Base-by-base conservation (phyloP, 208 protist genomes). In the Trichomonas tenax region DNA sequence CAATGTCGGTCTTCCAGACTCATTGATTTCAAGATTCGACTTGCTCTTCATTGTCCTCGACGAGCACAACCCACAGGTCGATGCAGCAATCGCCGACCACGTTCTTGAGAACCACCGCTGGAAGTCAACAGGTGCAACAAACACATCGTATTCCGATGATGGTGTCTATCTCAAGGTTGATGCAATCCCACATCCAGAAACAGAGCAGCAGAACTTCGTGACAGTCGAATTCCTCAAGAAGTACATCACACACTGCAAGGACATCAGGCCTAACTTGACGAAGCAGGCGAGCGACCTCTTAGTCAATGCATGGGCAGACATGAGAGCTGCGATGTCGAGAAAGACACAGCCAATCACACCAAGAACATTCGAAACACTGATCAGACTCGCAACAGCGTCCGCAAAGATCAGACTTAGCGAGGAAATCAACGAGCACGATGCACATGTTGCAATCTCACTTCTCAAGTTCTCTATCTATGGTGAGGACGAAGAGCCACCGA, bases 11-110 rank as follows among this genome's bases (percentile, higher is more conserved):
- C 14, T 97, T 41, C 96, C 96, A 38, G 95, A 96, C 63, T 81
- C 93, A 36, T 23, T 96, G 6, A 15, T 96, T 4, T 96, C 93
- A 44, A 98, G 99, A 98, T 99, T 99, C 96, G 99, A 99, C 97
- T 97, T 99, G 0, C 98, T 99, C 45, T 99, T 99, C 97, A 99
- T 99, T 96, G 98, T 99, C 1, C 97, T 99, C 9, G 99, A 99
- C 97, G 97, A 98, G 48, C 97, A 98, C 49, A 98, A 98, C 82
- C 97, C 98, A 0, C 97, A 98, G 96, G 97, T 98, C 95, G 99
- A 99, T 96, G 97, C 98, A 17, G 97, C 96, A 45, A 99, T 99
- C 31, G 98, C 98, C 0, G 97, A 97, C 23, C 99, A 99, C 97
- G 99, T 99, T 97, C 82, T 96, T 96, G 11, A 14, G 34, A 10